phyloP scores from a whole-genome alignment of 2,329 filamentous ascomycete genomes.

The Xylaria sp. region DNA sequence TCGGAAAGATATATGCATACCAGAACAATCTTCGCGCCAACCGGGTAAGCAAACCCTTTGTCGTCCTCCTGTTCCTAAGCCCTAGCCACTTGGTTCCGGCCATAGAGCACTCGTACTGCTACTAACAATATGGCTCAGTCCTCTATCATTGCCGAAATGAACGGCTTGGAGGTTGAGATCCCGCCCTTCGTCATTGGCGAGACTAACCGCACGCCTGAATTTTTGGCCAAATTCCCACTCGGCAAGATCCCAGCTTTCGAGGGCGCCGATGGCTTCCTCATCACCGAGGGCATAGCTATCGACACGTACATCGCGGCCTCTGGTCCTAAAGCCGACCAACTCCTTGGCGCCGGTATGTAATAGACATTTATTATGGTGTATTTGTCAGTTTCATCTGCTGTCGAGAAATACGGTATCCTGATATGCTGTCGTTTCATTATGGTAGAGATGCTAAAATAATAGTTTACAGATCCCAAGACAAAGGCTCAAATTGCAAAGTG shows the following conservation, averaged over 20 bases:
- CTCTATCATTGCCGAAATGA: slow-evolving; percentile 35
- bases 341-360: slow-evolving; percentile 35
- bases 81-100: neutral
- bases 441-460: neutral
- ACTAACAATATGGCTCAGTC: slow-evolving; percentile 26
- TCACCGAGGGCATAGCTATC: slow-evolving; percentile 45
- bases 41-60: slow-evolving; percentile 29
- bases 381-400: neutral
- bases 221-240: slow-evolving; percentile 45
- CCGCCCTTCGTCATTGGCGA: slow-evolving; percentile 37
- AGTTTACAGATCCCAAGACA: slow-evolving; percentile 33
- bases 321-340: slow-evolving; percentile 40
- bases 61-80: neutral
- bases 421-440: no score
- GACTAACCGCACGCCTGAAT: slow-evolving; percentile 42
- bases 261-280: slow-evolving; percentile 40
- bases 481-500: slow-evolving; percentile 42
- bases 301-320: slow-evolving; percentile 41
- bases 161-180: slow-evolving; percentile 35
- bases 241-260: slow-evolving; percentile 48
- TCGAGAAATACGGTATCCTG: neutral
- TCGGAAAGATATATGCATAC: slow-evolving; percentile 38
- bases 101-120: neutral
- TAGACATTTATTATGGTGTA: neutral
- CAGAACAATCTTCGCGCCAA: slow-evolving; percentile 35